Evolutionary conservation across 1,284 basidiomycete species (phyloP).

Genomic region (Fomitopsis palustris): DNA sequence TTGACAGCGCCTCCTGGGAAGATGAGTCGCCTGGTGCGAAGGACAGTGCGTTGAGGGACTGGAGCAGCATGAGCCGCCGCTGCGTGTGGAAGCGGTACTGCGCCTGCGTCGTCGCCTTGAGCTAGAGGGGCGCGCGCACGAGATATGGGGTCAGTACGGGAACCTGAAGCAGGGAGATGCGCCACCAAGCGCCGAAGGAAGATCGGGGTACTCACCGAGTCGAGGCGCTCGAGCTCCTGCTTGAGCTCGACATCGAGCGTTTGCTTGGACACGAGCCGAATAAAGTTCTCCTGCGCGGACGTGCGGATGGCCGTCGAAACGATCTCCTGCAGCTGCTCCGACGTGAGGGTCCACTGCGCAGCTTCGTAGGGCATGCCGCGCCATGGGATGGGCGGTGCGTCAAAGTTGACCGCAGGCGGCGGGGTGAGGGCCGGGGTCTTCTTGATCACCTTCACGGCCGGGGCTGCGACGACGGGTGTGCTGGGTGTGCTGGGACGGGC

Average conservation of each 20-base stretch:
- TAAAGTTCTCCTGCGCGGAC: conserved; percentile 67
- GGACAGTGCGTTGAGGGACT: conserved; percentile 45
- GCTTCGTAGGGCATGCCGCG: conserved; percentile 68
- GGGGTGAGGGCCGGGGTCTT: conserved; percentile 35
- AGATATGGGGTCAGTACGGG: not conserved
- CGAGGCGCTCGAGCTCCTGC: conserved; percentile 55
- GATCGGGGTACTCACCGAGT: conserved; percentile 34
- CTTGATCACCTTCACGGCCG: conserved; percentile 22
- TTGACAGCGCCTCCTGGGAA: conserved; percentile 25
- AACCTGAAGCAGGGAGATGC: not conserved
- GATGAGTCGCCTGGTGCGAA: conserved; percentile 17
- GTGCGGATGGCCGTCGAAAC: conserved; percentile 71
- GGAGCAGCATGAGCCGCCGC: conserved; percentile 68
- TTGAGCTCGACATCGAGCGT: conserved; percentile 56
- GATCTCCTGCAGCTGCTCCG: conserved; percentile 64
- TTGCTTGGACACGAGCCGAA: conserved; percentile 62
- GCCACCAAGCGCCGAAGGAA: not conserved
- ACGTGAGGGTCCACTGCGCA: conserved; percentile 72
- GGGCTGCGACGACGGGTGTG: conserved; percentile 21
- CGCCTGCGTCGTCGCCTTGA: conserved; percentile 44
- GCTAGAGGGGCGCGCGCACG: conserved; percentile 6
- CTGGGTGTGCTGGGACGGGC: conserved; percentile 5
- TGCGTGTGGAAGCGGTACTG: conserved; percentile 67
- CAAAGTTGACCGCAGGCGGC: conserved; percentile 51
- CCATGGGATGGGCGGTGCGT: conserved; percentile 53